A percentile compares a stretch with the other conserved stretches of the same genome.
Conservation (phyloP, 1,284 basidiomycete species). For the Irpex sp. region DNA sequence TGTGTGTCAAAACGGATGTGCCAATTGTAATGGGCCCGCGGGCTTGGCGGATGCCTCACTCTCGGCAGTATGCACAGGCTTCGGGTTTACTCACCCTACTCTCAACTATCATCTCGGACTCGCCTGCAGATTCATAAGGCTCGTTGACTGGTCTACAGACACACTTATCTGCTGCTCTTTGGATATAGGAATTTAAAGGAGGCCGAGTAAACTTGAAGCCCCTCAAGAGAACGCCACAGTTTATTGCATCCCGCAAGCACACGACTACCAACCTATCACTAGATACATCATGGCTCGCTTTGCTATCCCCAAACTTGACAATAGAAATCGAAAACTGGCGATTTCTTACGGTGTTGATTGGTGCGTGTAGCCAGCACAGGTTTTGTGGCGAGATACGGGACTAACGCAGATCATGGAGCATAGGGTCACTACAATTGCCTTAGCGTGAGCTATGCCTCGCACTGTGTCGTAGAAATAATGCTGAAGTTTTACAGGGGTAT, state of each 20-base stretch:
- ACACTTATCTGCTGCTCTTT: too few species aligned
- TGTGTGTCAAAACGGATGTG: background rate
- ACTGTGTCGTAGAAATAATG: background rate
- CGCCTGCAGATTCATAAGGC: too few species aligned
- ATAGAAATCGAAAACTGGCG: background rate
- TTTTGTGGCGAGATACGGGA: background rate
- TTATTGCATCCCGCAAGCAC: background rate
- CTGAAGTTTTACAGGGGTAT: slow-evolving; percentile 41
- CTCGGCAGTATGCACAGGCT: background rate
- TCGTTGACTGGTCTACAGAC: too few species aligned
- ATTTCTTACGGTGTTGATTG: slow-evolving; percentile 9
- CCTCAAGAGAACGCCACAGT: background rate
- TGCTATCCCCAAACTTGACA: background rate
- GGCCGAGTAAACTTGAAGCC: background rate
- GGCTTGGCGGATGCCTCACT: background rate
- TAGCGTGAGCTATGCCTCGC: slow-evolving; percentile 1
- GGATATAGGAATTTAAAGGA: background rate
- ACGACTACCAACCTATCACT: background rate
- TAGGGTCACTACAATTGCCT: slow-evolving; percentile 8
- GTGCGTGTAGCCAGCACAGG: background rate
- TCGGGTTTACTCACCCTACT: background rate
- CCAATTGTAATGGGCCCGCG: background rate
- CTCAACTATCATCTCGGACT: background rate
- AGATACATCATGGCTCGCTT: background rate
- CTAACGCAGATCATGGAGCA: background rate